Evolutionary conservation across 129 eudicot genomes (phyloP).

Genomic region (Glebionis coronaria): DNA sequence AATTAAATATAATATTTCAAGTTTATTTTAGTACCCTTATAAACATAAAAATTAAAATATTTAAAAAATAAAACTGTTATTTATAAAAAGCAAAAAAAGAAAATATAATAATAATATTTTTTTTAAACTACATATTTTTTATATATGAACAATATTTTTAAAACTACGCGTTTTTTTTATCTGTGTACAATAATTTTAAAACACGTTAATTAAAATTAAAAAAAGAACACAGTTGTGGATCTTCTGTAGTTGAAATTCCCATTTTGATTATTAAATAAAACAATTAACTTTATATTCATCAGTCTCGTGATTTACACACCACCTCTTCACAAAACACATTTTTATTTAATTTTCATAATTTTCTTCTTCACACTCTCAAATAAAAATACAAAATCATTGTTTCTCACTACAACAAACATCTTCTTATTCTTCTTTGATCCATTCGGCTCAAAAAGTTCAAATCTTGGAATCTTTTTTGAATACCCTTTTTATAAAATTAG

Average conservation of each 20-base stretch:
- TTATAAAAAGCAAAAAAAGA: background rate
- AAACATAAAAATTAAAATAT: no score
- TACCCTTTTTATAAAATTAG: background rate
- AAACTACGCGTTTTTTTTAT: no score
- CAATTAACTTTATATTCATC: constrained; percentile 25
- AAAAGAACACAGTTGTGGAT: constrained; percentile 14
- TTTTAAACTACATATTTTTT: no score
- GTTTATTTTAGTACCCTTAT: no score
- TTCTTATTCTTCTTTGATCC: constrained; percentile 27
- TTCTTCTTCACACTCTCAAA: constrained; percentile 20
- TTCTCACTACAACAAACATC: constrained; percentile 22
- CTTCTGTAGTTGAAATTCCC: constrained; percentile 21
- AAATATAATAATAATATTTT: background rate
- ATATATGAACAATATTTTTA: no score
- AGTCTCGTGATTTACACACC: constrained; percentile 37
- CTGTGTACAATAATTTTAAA: no score
- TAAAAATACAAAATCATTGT: constrained; percentile 19
- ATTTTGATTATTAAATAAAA: background rate
- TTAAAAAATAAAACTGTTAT: constrained; percentile 2
- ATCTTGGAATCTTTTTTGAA: constrained; percentile 20
- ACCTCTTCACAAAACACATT: constrained; percentile 31
- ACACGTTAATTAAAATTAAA: no score
- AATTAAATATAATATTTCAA: no score
- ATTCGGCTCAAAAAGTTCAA: constrained; percentile 23
- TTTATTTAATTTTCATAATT: constrained; percentile 3